Evolutionary conservation across 306 rosid genomes (phyloP).

Genomic region (Quercus cerris): DNA sequence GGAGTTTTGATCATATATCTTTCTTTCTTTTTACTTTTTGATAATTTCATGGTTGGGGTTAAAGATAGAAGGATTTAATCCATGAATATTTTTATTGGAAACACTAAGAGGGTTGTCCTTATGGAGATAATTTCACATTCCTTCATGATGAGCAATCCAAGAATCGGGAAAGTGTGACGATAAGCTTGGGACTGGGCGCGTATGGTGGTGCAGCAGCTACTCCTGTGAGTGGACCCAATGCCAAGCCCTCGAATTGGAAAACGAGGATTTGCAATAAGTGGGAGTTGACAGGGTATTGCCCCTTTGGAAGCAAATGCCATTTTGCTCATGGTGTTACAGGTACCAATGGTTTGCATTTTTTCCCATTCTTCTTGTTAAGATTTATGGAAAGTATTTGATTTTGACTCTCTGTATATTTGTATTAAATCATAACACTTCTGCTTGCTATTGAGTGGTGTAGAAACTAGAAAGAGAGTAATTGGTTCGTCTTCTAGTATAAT

Average conservation of each 20-base stretch:
- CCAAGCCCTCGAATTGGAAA: slow-evolving; percentile 96
- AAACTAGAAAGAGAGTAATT: neutral
- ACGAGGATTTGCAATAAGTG: slow-evolving; percentile 98
- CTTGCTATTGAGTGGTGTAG: neutral
- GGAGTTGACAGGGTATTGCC: slow-evolving; percentile 99
- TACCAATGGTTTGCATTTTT: slow-evolving; percentile 19
- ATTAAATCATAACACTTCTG: slow-evolving; percentile 15
- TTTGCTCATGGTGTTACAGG: slow-evolving; percentile 98
- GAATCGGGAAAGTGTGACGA: slow-evolving; percentile 96
- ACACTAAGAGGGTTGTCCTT: slow-evolving; percentile 76
- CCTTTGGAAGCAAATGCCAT: slow-evolving; percentile 96
- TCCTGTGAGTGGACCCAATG: slow-evolving; percentile 49
- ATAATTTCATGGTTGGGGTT: no score
- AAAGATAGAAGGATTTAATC: no score
- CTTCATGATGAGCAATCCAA: slow-evolving; percentile 93
- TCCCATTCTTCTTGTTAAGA: neutral
- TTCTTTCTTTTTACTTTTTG: no score
- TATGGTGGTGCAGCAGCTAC: slow-evolving; percentile 46
- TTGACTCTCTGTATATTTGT: neutral
- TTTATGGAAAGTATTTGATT: neutral
- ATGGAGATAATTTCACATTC: slow-evolving; percentile 93
- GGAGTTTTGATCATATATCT: no score
- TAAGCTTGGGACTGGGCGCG: slow-evolving; percentile 95
- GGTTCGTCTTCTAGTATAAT: neutral
- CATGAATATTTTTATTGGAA: no score